These are phyloP conservation scores for Beta lomatogona DNA, from an alignment of 179 eudicot genomes.

Conservation along the genomic window DNA sequence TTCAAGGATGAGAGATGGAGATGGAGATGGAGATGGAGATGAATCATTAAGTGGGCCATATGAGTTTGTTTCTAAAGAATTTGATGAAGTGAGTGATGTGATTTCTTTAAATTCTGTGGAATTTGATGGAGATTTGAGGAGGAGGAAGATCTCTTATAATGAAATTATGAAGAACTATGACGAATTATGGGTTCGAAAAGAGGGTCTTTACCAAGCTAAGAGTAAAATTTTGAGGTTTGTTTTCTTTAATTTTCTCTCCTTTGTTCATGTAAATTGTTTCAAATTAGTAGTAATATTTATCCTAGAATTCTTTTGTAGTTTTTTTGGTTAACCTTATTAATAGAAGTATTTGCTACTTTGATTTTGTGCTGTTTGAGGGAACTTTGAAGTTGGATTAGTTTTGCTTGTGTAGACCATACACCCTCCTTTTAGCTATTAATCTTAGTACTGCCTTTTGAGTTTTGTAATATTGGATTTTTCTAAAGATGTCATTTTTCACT, in stretches of 20 bases:
- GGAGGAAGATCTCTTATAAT: conserved; percentile 32
- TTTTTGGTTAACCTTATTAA: too few relatives aligned
- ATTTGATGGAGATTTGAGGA: conserved; percentile 44
- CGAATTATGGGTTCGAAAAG: conserved; percentile 36
- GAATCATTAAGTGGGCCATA: conserved; percentile 32
- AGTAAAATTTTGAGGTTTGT: conserved; percentile 58
- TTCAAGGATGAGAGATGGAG: conserved; percentile 23
- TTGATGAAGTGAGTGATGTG: conserved; percentile 27
- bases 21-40: conserved; percentile 35
- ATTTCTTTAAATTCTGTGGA: conserved; percentile 29
- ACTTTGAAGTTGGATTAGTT: conserved; percentile 2
- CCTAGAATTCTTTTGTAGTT: neutral
- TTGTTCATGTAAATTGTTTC: neutral
- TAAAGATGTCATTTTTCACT: neutral
- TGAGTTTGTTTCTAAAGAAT: conserved; percentile 31
- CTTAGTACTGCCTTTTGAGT: neutral
- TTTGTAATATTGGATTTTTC: neutral
- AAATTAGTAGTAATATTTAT: neutral
- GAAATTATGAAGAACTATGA: conserved; percentile 56
- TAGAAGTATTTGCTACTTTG: neutral
- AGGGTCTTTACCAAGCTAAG: conserved; percentile 53
- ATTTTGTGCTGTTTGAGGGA: neutral
- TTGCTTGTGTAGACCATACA: too few relatives aligned
- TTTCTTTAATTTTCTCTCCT: neutral
- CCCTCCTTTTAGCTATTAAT: neutral